These are phyloP conservation scores for Lachnellula hyalina DNA, from an alignment of 2,329 filamentous ascomycete species.

Conservation along the genomic window DNA sequence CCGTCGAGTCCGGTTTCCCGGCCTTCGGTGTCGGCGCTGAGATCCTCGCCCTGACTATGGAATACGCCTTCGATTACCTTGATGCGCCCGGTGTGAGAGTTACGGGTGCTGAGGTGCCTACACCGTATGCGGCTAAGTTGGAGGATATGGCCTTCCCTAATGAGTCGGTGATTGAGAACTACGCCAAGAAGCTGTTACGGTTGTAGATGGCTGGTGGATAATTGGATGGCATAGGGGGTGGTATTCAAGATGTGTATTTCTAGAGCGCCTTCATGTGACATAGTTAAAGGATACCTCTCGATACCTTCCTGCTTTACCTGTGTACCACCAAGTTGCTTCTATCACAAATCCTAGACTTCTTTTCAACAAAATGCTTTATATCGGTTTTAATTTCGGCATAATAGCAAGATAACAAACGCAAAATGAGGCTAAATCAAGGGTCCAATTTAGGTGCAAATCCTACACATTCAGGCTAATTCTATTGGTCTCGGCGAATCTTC, in stretches of 20 bases:
- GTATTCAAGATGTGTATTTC: conserved; percentile 16
- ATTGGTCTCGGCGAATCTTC: too few relatives aligned
- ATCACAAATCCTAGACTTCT: too few relatives aligned
- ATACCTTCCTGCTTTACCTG: background rate
- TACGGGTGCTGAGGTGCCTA: conserved; percentile 95
- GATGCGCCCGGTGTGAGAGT: conserved; percentile 89
- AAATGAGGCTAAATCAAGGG: too few relatives aligned
- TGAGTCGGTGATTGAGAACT: conserved; percentile 79
- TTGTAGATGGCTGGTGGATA: conserved; percentile 46
- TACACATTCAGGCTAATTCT: too few relatives aligned
- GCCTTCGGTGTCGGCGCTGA: conserved; percentile 90
- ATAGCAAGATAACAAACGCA: too few relatives aligned
- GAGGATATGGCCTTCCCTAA: conserved; percentile 96
- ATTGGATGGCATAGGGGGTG: background rate
- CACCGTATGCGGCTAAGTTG: conserved; percentile 86
- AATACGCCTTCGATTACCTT: conserved; percentile 98
- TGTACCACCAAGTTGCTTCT: background rate
- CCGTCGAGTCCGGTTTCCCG: conserved; percentile 93
- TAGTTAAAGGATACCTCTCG: conserved; percentile 16
- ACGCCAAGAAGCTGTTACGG: conserved; percentile 82
- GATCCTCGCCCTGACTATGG: conserved; percentile 90
- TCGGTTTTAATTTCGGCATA: too few relatives aligned
- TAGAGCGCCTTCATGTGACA: conserved; percentile 18
- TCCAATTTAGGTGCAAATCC: too few relatives aligned
- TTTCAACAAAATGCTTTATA: too few relatives aligned